A percentile compares a stretch with the other conserved stretches of the same genome.
These are phyloP conservation scores for Tillandsia leiboldiana DNA, from an alignment of 176 grass and related monocot genomes.

Conservation along the genomic window DNA sequence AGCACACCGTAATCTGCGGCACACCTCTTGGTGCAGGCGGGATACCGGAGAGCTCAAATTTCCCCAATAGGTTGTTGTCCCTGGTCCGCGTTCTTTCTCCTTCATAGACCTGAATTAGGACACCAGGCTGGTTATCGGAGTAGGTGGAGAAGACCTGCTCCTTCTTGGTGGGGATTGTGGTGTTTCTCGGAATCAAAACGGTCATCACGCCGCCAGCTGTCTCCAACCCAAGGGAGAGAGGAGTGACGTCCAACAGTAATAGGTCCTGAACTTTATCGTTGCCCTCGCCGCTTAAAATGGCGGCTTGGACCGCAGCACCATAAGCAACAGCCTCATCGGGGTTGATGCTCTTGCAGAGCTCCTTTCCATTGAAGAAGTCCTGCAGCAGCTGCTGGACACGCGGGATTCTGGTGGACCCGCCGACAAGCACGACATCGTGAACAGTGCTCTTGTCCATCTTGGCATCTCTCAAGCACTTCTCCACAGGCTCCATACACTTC, in stretches of 20 bases:
- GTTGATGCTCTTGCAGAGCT: conserved; percentile 98
- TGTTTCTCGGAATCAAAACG: conserved; percentile 71
- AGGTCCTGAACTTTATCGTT: conserved; percentile 85
- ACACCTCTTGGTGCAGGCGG: conserved; percentile 66
- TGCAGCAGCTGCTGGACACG: conserved; percentile 82
- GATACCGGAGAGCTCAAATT: conserved; percentile 86
- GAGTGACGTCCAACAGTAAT: conserved; percentile 64
- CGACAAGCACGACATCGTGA: conserved; percentile 80
- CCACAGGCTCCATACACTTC: conserved; percentile 86
- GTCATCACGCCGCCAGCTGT: conserved; percentile 81
- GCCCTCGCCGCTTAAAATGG: conserved; percentile 80
- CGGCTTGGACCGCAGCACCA: conserved; percentile 77
- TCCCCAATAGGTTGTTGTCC: conserved; percentile 84
- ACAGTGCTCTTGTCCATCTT: conserved; percentile 94
- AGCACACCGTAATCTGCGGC: conserved; percentile 75
- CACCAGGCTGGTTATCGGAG: conserved; percentile 81
- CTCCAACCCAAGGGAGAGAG: conserved; percentile 62
- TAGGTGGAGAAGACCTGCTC: conserved; percentile 92
- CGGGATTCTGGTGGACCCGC: conserved; percentile 83
- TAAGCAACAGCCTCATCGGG: conserved; percentile 96
- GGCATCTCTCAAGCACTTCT: conserved; percentile 89
- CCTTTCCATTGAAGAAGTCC: conserved; percentile 96
- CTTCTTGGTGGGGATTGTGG: conserved; percentile 85
- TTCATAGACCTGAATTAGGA: conserved; percentile 93
- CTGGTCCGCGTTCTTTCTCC: conserved; percentile 64